Conservation (phyloP, 768 basidiomycete genomes). For the Favolaschia claudopus region DNA sequence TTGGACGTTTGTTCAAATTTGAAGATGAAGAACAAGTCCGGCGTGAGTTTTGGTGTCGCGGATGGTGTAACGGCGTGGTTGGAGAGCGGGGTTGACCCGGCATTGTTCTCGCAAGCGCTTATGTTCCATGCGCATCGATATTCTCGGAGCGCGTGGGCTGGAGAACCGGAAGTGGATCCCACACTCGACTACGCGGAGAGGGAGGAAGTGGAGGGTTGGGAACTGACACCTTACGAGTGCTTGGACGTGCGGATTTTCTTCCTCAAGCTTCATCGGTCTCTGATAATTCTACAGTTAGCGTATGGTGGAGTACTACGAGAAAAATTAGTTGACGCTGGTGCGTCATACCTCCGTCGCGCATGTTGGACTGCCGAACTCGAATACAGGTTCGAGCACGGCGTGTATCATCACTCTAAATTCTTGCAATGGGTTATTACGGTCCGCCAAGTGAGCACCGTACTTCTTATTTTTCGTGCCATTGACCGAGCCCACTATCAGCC, state of each 20-base stretch:
- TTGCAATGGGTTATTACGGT: constrained; percentile 55
- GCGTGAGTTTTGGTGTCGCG: constrained; percentile 64
- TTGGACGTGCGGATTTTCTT: constrained; percentile 37
- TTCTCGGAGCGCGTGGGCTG: constrained; percentile 58
- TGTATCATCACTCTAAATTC: constrained; percentile 61
- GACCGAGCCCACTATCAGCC: constrained; percentile 35
- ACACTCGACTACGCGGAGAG: constrained; percentile 54
- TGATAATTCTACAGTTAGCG: constrained; percentile 37
- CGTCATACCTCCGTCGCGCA: neutral
- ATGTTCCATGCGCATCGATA: constrained; percentile 66
- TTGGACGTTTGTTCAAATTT: neutral
- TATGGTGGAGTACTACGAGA: constrained; percentile 59
- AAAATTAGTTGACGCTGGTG: constrained; percentile 34
- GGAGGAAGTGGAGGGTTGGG: constrained; percentile 55
- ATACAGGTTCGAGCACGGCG: constrained; percentile 64
- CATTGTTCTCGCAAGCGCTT: constrained; percentile 71
- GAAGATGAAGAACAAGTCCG: constrained; percentile 34
- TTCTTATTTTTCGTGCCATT: constrained; percentile 1
- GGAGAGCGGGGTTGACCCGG: constrained; percentile 68
- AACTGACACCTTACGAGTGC: constrained; percentile 45
- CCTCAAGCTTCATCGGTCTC: neutral
- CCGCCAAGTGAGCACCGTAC: constrained; percentile 65
- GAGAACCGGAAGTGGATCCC: constrained; percentile 64
- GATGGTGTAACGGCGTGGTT: constrained; percentile 80
- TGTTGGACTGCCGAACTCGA: neutral